These are phyloP conservation scores for Trypethelium eluteriae DNA, from an alignment of 495 filamentous ascomycete genomes.

Conservation along the genomic window DNA sequence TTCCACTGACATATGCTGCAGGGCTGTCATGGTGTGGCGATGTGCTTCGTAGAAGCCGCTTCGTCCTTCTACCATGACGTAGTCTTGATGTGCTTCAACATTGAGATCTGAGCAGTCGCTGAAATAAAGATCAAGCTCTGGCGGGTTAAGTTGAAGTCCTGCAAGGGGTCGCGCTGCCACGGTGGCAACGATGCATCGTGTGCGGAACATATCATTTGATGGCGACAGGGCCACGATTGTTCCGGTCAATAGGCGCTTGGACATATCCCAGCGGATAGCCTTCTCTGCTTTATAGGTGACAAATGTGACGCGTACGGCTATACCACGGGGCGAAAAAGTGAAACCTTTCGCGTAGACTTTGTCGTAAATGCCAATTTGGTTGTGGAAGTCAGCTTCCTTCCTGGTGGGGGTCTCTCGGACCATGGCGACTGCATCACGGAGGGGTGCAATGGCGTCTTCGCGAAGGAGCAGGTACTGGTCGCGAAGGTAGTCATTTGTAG, in stretches of 20 bases:
- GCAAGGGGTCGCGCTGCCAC: constrained; percentile 62
- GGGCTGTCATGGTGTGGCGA: constrained; percentile 60
- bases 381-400: constrained; percentile 26
- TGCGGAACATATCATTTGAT: constrained; percentile 54
- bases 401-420: constrained; percentile 26
- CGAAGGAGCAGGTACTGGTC: constrained; percentile 38
- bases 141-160: constrained; percentile 56
- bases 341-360: constrained; percentile 57
- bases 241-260: constrained; percentile 62
- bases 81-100: constrained; percentile 62
- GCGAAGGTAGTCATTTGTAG: constrained; percentile 26
- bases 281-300: constrained; percentile 58
- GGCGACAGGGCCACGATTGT: constrained; percentile 64
- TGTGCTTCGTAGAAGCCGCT: constrained; percentile 66
- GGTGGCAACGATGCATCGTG: constrained; percentile 60
- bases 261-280: constrained; percentile 69
- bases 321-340: constrained; percentile 53
- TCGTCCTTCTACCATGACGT: constrained; percentile 70
- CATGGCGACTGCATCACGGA: constrained; percentile 34
- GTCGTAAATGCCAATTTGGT: constrained; percentile 65
- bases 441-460: constrained; percentile 39
- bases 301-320: constrained; percentile 63
- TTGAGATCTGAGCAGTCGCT: constrained; percentile 50
- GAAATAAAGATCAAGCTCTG: constrained; percentile 72
- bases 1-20: constrained; percentile 62